Base-by-base conservation (phyloP, 139 green algal species). In the Haematococcus lacustris region DNA sequence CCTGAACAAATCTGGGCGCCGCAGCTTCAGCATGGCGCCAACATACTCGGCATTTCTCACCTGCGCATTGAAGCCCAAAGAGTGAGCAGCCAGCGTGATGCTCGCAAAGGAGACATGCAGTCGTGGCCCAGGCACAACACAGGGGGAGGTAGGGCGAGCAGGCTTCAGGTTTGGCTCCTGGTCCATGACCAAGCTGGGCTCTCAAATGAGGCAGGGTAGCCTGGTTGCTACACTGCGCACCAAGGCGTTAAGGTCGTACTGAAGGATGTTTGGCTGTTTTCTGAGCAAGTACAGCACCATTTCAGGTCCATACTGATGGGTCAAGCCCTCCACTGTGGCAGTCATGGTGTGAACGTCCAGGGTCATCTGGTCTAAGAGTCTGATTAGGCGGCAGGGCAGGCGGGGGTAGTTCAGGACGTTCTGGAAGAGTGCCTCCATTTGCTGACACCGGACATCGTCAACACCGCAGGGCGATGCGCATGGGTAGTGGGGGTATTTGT, bases 391-490 rank as follows among this genome's bases (percentile, higher is more conserved):
- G 2, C 61, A 34, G 5, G 83, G 79, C 35, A 82, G 38, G 17
- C 81, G 70, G 1, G 83, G 83, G 66, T 78, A 86, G 30, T 66
- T 66, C 28, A 88, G 78, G 0, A 86, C 83, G 71, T 80, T 80
- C 73, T 88, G 83, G n/a, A 88, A 77, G 0, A 88, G 66, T 0
- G 83, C 83, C 59, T 88, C 83, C 2, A 88, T 35, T 40, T 88
- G 61, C 7, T 71, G 72, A 43, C 73, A 76, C 53, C 64, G 53
- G 21, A 62, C 67, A 34, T 75, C 72, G 1, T 43, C 39, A 51
- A 47, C 13, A 53, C 25, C 28, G 28, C 35, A 61, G 0, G 62
- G 68, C 34, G 70, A 81, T 0, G 71, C 32, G 68, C 71, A 82
- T 23, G 74, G 62, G 0, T 59, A 38, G 30, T 41, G 57, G 34